A percentile compares a stretch with the other conserved stretches of the same genome.
These are phyloP conservation scores for Aureoboletus auriporus DNA, from an alignment of 768 basidiomycete genomes.

Conservation along the genomic window DNA sequence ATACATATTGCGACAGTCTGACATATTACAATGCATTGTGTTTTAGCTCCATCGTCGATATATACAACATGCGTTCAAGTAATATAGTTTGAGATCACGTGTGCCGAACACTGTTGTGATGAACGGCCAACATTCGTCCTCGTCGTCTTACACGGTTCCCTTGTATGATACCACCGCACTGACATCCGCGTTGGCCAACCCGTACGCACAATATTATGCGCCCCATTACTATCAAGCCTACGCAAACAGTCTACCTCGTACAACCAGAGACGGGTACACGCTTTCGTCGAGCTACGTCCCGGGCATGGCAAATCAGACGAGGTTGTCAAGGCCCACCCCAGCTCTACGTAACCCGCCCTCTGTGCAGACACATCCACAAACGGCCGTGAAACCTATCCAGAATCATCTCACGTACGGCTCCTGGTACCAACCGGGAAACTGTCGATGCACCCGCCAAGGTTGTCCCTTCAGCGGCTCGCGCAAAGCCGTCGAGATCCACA, in stretches of 20 bases:
- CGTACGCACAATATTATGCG: constrained; percentile 26
- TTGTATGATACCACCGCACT: constrained; percentile 23
- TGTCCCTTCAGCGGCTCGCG: constrained; percentile 68
- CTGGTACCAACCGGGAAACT: constrained; percentile 66
- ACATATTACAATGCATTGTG: constrained; percentile 33
- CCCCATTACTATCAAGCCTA: constrained; percentile 47
- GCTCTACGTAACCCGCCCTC: constrained; percentile 2
- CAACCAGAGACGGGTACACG: constrained; percentile 34
- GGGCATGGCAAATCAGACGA: constrained; percentile 2
- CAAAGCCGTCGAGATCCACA: constrained; percentile 72
- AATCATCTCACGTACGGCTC: constrained; percentile 22
- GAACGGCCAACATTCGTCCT: constrained; percentile 13
- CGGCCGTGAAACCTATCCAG: constrained; percentile 9
- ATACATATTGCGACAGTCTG: constrained; percentile 24
- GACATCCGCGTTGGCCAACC: constrained; percentile 25
- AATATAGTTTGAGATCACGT: constrained; percentile 17
- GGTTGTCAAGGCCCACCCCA: not conserved
- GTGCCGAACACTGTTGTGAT: constrained; percentile 3
- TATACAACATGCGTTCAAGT: constrained; percentile 16
- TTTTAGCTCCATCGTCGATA: constrained; percentile 23
- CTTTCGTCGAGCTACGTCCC: constrained; percentile 37
- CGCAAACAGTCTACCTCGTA: constrained; percentile 15
- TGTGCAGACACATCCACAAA: constrained; percentile 1
- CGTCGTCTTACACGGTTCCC: constrained; percentile 13
- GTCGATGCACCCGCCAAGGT: constrained; percentile 55